A percentile compares a stretch with the other conserved stretches of the same genome.
These are phyloP conservation scores for Chlamydomonas incerta DNA, from an alignment of 139 green algal genomes.

Conservation along the genomic window DNA sequence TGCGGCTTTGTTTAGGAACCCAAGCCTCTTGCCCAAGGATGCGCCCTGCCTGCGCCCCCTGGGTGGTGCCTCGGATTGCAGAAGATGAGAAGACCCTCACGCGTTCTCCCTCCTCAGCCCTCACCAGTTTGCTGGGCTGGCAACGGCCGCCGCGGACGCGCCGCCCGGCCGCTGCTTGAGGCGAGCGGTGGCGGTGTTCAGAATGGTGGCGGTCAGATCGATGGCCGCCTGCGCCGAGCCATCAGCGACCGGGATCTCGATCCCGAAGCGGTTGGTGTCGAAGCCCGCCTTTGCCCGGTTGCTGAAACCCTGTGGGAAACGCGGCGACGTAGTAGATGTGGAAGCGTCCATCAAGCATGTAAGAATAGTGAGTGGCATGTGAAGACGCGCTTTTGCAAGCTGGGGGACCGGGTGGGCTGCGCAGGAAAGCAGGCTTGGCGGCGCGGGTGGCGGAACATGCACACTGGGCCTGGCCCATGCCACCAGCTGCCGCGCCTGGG, in stretches of 20 bases:
- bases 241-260: slow-evolving; percentile 55
- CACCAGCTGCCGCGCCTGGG: background rate
- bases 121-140: too few relatives aligned
- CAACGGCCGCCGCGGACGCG: background rate
- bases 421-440: background rate
- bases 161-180: slow-evolving; percentile 7
- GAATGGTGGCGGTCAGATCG: slow-evolving; percentile 21
- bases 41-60: too few relatives aligned
- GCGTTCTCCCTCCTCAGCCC: too few relatives aligned
- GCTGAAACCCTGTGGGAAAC: slow-evolving; percentile 23
- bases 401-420: too few relatives aligned
- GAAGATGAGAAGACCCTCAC: too few relatives aligned
- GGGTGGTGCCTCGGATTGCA: too few relatives aligned
- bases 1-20: too few relatives aligned
- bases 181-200: background rate
- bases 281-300: background rate
- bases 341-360: too few relatives aligned
- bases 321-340: background rate
- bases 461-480: too few relatives aligned
- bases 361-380: too few relatives aligned
- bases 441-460: background rate
- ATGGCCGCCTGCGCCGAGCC: slow-evolving; percentile 17
- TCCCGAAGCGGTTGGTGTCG: slow-evolving; percentile 36
- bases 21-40: too few relatives aligned
- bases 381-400: too few relatives aligned